Percentiles rank a stretch among this genome's conserved stretches.
These are phyloP conservation scores for Stagonosporopsis chrysanthemi DNA, from an alignment of 2,329 filamentous ascomycete species.

Conservation along the genomic window DNA sequence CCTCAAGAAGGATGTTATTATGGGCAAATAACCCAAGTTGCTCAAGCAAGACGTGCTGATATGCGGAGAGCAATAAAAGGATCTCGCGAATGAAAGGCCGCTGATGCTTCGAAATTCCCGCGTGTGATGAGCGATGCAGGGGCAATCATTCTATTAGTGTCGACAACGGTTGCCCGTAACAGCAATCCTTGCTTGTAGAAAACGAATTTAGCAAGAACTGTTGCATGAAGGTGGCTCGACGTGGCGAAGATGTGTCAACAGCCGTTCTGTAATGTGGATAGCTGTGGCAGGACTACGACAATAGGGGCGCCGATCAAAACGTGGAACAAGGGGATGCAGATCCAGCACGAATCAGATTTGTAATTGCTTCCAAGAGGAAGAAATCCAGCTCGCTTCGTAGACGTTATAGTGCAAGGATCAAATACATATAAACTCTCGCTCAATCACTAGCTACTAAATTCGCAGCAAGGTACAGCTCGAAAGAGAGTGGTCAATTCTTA, in stretches of 20 bases:
- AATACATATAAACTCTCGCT: conserved; percentile 18
- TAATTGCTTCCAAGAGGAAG: conserved; percentile 14
- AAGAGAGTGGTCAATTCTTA: background rate
- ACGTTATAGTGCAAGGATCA: conserved; percentile 39
- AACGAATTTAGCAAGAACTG: background rate
- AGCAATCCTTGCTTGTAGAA: background rate
- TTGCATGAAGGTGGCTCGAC: conserved; percentile 1
- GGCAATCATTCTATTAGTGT: conserved; percentile 11
- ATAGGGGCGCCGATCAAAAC: conserved; percentile 32
- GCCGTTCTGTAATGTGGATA: conserved; percentile 36
- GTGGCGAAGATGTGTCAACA: conserved; percentile 32
- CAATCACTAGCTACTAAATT: background rate
- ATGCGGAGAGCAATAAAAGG: background rate
- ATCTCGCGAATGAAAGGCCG: background rate
- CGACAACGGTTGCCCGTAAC: conserved; percentile 15
- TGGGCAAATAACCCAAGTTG: background rate
- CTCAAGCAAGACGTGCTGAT: background rate
- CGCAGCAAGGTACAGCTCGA: background rate
- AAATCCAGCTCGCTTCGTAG: conserved; percentile 26
- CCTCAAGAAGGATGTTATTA: background rate
- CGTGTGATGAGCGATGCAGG: conserved; percentile 12
- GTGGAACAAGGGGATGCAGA: conserved; percentile 9
- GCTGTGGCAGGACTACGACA: conserved; percentile 16
- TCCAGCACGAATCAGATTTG: conserved; percentile 27
- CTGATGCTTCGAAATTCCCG: conserved; percentile 15